Evolutionary conservation across 2,329 filamentous ascomycete species (phyloP).

Genomic region (Aureobasidium zeae): DNA sequence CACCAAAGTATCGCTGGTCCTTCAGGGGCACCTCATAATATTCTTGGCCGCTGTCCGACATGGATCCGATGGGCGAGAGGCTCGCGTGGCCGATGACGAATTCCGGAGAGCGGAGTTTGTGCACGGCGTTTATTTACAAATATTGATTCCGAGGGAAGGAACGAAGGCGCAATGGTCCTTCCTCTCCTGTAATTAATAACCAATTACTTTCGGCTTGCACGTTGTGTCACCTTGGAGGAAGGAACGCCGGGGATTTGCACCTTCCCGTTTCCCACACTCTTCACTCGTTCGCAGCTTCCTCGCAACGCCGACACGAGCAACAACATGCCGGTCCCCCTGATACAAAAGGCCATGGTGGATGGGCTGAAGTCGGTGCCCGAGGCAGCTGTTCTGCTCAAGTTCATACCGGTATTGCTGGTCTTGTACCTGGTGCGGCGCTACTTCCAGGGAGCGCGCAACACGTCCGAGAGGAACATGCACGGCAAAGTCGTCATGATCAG

Average conservation of each 20-base stretch:
- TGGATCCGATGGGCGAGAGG: too few species aligned
- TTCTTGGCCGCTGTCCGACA: conserved; percentile 40
- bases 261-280: too few species aligned
- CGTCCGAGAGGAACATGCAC: conserved; percentile 75
- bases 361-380: conserved; percentile 43
- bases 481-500: conserved; percentile 91
- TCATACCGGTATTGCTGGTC: conserved; percentile 43
- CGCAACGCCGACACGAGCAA: background rate
- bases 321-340: conserved; percentile 54
- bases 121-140: background rate
- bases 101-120: conserved; percentile 3
- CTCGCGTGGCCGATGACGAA: conserved; percentile 6
- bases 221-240: too few species aligned
- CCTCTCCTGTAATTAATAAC: too few species aligned
- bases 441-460: conserved; percentile 65
- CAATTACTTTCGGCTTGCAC: too few species aligned
- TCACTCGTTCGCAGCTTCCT: background rate
- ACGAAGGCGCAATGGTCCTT: background rate
- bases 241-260: too few species aligned
- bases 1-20: conserved; percentile 52
- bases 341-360: conserved; percentile 45
- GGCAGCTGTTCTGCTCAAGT: conserved; percentile 35
- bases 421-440: conserved; percentile 61
- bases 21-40: conserved; percentile 50
- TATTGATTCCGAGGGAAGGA: background rate